A percentile compares a stretch with the other conserved stretches of the same genome.
Evolutionary conservation across 129 eudicot species (phyloP).

Genomic region (Chrysanthemum seticuspe): DNA sequence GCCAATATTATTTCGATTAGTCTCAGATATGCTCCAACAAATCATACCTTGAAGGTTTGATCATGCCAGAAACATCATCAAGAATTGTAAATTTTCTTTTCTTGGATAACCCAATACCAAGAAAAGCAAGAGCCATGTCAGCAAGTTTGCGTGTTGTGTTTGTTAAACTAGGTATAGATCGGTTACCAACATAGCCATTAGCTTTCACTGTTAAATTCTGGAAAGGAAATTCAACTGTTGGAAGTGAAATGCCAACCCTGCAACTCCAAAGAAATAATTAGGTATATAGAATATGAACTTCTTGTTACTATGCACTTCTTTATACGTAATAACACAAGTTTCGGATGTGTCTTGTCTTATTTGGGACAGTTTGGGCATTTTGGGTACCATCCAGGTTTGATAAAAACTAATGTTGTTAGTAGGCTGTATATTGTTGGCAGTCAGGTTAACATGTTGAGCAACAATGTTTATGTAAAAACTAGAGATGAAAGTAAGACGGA

Average conservation of each 20-base stretch:
- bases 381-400: too few species aligned
- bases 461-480: neutral
- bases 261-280: slow-evolving; percentile 2
- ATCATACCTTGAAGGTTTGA: slow-evolving; percentile 42
- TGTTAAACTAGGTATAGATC: slow-evolving; percentile 52
- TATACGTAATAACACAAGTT: too few species aligned
- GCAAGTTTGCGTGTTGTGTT: slow-evolving; percentile 47
- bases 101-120: slow-evolving; percentile 45
- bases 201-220: slow-evolving; percentile 43
- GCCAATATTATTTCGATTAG: too few species aligned
- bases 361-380: too few species aligned
- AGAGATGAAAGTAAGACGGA: slow-evolving; percentile 23
- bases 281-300: slow-evolving; percentile 3
- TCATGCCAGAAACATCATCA: slow-evolving; percentile 46
- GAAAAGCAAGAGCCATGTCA: slow-evolving; percentile 37
- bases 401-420: too few species aligned
- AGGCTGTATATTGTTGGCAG: too few species aligned
- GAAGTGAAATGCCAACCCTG: slow-evolving; percentile 50
- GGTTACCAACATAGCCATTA: slow-evolving; percentile 45
- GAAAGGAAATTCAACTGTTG: slow-evolving; percentile 45
- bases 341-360: too few species aligned
- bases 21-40: too few species aligned
- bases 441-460: neutral
- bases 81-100: slow-evolving; percentile 44
- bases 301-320: neutral